phyloP scores from a whole-genome alignment of 1,139 yeast genomes.

The Maudiozyma humilis region DNA sequence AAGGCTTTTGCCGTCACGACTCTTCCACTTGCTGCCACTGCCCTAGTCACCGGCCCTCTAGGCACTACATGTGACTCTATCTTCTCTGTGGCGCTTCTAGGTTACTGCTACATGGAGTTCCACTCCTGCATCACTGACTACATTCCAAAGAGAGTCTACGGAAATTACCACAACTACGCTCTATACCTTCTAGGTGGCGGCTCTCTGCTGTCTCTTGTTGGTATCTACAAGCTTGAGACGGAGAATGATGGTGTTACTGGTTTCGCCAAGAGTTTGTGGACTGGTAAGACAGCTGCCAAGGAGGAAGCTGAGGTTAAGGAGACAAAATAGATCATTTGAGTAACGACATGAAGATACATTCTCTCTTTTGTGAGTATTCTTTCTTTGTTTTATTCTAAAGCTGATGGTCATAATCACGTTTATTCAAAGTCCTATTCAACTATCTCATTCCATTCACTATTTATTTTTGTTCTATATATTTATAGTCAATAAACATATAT shows the following conservation, averaged over 20 bases:
- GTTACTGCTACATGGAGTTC: slow-evolving; percentile 65
- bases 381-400: not conserved
- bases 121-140: slow-evolving; percentile 74
- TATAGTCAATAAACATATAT: not conserved
- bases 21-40: slow-evolving; percentile 57
- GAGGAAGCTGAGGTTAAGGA: slow-evolving; percentile 1
- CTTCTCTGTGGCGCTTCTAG: slow-evolving; percentile 47
- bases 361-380: not conserved
- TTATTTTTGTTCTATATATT: not conserved
- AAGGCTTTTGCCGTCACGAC: slow-evolving; percentile 49
- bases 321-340: not conserved
- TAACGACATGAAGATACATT: not conserved
- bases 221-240: slow-evolving; percentile 61
- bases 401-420: not conserved
- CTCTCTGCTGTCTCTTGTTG: slow-evolving; percentile 53
- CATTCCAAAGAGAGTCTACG: slow-evolving; percentile 67
- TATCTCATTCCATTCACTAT: slow-evolving; percentile 2
- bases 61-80: slow-evolving; percentile 49
- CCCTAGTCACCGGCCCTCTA: slow-evolving; percentile 48
- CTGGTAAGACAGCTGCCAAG: not conserved
- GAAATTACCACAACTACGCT: slow-evolving; percentile 55
- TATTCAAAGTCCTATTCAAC: not conserved
- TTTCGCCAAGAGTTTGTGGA: slow-evolving; percentile 18
- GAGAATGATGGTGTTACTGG: slow-evolving; percentile 57
- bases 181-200: slow-evolving; percentile 57